Percentiles rank a stretch among this genome's conserved stretches.
Conservation (phyloP, 1,284 basidiomycete genomes). For the Rhodotorula mucilaginosa region DNA sequence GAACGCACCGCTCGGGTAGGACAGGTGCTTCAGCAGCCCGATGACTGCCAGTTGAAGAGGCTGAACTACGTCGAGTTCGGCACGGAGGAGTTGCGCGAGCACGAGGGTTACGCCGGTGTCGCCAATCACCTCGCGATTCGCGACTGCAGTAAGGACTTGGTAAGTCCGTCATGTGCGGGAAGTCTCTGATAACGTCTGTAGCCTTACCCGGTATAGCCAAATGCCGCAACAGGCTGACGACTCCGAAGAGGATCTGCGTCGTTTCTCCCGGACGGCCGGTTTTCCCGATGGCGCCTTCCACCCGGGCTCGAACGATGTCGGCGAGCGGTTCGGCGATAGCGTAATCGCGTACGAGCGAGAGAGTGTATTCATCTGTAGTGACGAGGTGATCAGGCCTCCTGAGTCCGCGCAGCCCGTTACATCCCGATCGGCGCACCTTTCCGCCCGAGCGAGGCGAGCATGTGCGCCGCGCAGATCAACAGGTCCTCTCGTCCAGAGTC, state of each 20-base stretch:
- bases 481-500: conserved; percentile 64
- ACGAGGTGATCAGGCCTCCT: not conserved
- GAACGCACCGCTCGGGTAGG: conserved; percentile 65
- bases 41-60: conserved; percentile 84
- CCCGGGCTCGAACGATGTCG: conserved; percentile 16
- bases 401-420: too few species aligned
- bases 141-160: conserved; percentile 5
- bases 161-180: not conserved
- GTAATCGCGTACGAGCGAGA: conserved; percentile 55
- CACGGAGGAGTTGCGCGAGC: conserved; percentile 62
- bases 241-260: conserved; percentile 43
- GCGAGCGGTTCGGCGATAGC: conserved; percentile 31
- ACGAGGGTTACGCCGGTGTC: conserved; percentile 63
- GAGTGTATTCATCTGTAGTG: conserved; percentile 62
- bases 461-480: conserved; percentile 73
- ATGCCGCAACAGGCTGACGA: conserved; percentile 75
- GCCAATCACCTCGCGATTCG: conserved; percentile 63
- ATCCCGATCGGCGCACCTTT: conserved; percentile 24
- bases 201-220: conserved; percentile 62
- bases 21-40: conserved; percentile 83
- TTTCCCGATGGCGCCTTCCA: not conserved
- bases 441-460: conserved; percentile 75
- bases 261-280: conserved; percentile 34
- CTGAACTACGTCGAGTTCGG: conserved; percentile 71
- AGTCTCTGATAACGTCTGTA: not conserved